A percentile compares a stretch with the other conserved stretches of the same genome.
Evolutionary conservation across 192 early-diverging fungal genomes (phyloP).

Genomic region (Rhizoclosmatium sp.): DNA sequence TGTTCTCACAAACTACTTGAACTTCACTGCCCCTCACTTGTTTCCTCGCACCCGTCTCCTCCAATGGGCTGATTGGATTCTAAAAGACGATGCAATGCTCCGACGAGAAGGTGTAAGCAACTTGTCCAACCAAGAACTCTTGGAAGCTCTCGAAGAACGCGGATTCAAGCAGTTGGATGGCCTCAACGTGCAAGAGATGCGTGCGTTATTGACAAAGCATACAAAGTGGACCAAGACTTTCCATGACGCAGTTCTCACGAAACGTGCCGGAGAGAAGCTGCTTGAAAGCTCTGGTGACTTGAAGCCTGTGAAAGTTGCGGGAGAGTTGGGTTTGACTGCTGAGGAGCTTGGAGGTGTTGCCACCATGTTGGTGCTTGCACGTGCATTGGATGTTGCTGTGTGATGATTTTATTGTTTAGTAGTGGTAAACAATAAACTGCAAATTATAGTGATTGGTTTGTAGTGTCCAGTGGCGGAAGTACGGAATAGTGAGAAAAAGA

Average conservation of each 20-base stretch:
- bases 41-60: constrained; percentile 26
- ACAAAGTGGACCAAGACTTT: constrained; percentile 14
- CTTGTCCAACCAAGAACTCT: constrained; percentile 23
- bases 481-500: no score
- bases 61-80: constrained; percentile 39
- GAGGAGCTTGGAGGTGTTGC: constrained; percentile 36
- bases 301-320: background rate
- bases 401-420: background rate
- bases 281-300: background rate
- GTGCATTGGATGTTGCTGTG: constrained; percentile 12
- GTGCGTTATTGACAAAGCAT: background rate
- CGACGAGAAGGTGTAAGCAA: constrained; percentile 26
- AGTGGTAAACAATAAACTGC: no score
- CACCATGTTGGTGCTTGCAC: constrained; percentile 20
- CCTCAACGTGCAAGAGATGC: constrained; percentile 10
- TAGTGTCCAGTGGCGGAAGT: no score
- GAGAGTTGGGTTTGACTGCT: constrained; percentile 14
- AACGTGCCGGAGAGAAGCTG: background rate
- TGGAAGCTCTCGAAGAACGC: constrained; percentile 42
- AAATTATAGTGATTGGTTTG: no score
- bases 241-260: constrained; percentile 10
- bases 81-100: constrained; percentile 38
- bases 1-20: constrained; percentile 17
- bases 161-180: constrained; percentile 15
- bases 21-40: constrained; percentile 22